Base-by-base conservation (phyloP, 306 rosid genomes). In the Malus sylvestris region DNA sequence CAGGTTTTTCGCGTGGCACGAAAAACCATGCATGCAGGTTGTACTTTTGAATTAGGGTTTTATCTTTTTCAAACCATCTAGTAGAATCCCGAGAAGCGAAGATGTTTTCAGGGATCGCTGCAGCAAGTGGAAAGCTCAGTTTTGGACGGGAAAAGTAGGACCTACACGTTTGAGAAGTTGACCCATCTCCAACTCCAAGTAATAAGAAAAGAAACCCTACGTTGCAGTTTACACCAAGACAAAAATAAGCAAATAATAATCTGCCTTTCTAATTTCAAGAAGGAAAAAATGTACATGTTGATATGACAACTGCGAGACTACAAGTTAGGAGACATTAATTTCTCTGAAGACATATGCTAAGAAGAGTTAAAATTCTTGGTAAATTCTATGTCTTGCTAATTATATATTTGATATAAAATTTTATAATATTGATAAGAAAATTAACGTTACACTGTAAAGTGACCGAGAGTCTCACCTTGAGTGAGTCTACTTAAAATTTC, bases 401-500 rank as follows among this genome's bases (percentile, higher is more conserved):
- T 35, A 35, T 35, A 35, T 35, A 6, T 35, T 35, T 35, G 2
- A 0, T 38, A 6, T 38, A 1, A 38, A 7, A 1, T 38, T 38
- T 38, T 38, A 6, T 38, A 38, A 38, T 38, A 38, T 38, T 7
- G 2, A 7, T 38, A 38, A 0, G 1, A 38, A 0, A 38, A 38
- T 38, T 38, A 38, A 38, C 0, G 42, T 38, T 7, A 38, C 1
- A 1, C 0, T 38, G 0, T 7, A 8, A 38, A 38, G 0, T 7
- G 10, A 38, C 2, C 0, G 0, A 38, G 2, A 38, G 9, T 38
- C 0, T 38, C 10, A 38, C 0, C 2, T 6, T 38, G 0, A 38
- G 42, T 1, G 42, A 38, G 42, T 38, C 2, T 7, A 7, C 42
- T 38, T 38, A 38, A 38, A 38, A 38, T 38, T 38, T 38, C 42